phyloP scores from a whole-genome alignment of 371 early-diverging fungal species.

The Mucor sp. region DNA sequence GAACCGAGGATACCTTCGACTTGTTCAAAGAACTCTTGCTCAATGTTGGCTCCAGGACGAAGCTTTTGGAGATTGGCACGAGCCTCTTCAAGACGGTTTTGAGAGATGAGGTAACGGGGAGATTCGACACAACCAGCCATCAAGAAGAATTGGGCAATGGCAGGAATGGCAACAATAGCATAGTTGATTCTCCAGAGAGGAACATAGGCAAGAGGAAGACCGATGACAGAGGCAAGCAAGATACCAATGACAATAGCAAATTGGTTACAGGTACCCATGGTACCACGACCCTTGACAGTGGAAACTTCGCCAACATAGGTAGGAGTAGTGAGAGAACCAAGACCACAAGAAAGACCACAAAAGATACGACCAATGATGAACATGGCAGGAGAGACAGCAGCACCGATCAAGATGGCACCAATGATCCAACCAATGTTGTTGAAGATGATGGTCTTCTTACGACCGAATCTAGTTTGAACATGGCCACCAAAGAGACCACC shows the following conservation, averaged over 20 bases:
- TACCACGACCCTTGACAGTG: constrained; percentile 69
- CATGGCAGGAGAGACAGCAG: constrained; percentile 58
- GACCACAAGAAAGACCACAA: constrained; percentile 82
- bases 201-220: constrained; percentile 59
- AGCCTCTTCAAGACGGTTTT: constrained; percentile 23
- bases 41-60: constrained; percentile 53
- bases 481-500: constrained; percentile 68
- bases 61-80: constrained; percentile 50
- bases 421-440: constrained; percentile 64
- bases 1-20: constrained; percentile 25
- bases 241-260: constrained; percentile 79
- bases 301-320: constrained; percentile 83
- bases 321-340: constrained; percentile 77
- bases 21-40: constrained; percentile 63
- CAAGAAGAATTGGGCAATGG: constrained; percentile 67
- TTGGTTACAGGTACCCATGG: constrained; percentile 78
- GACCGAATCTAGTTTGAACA: constrained; percentile 61
- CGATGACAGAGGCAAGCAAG: constrained; percentile 63
- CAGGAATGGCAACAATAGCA: constrained; percentile 69
- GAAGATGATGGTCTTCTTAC: constrained; percentile 61
- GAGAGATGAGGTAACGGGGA: constrained; percentile 45
- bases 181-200: constrained; percentile 73
- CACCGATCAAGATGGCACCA: constrained; percentile 64
- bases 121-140: constrained; percentile 75
- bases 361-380: constrained; percentile 78